Evolutionary conservation across 257 asterid species (phyloP).

Genomic region (Datura wrightii): DNA sequence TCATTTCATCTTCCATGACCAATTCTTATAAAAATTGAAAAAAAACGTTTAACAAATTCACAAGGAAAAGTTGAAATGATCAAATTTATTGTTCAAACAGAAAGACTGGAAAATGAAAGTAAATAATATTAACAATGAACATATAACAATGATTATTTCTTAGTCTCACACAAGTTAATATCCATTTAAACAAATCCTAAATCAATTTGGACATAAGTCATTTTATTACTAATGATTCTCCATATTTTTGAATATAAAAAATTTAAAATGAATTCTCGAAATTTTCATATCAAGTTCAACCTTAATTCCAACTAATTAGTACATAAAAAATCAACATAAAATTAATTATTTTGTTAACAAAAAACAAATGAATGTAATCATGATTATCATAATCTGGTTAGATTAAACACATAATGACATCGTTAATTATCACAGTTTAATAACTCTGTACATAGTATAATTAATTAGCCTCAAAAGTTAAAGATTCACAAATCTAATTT

Average conservation of each 20-base stretch:
- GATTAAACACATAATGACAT: not conserved
- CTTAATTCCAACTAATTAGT: not conserved
- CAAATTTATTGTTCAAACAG: too few species aligned
- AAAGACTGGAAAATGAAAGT: not conserved
- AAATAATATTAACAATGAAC: not conserved
- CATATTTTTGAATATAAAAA: too few species aligned
- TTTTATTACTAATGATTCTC: too few species aligned
- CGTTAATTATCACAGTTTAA: not conserved
- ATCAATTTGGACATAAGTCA: too few species aligned
- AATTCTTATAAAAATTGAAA: not conserved
- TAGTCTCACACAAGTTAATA: not conserved
- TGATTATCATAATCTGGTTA: not conserved
- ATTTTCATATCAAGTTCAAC: not conserved
- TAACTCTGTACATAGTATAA: not conserved
- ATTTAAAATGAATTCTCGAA: not conserved
- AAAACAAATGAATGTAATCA: not conserved
- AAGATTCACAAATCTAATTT: not conserved
- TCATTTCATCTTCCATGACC: constrained; percentile 46
- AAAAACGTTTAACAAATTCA: too few species aligned
- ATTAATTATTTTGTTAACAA: not conserved
- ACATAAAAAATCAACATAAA: not conserved
- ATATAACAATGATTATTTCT: not conserved
- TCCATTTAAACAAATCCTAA: not conserved
- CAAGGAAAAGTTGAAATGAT: too few species aligned
- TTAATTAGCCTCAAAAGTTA: not conserved